Percentiles rank a stretch among this genome's conserved stretches.
Conservation (phyloP, 768 basidiomycete genomes). For the Boletus rubescentipes region DNA sequence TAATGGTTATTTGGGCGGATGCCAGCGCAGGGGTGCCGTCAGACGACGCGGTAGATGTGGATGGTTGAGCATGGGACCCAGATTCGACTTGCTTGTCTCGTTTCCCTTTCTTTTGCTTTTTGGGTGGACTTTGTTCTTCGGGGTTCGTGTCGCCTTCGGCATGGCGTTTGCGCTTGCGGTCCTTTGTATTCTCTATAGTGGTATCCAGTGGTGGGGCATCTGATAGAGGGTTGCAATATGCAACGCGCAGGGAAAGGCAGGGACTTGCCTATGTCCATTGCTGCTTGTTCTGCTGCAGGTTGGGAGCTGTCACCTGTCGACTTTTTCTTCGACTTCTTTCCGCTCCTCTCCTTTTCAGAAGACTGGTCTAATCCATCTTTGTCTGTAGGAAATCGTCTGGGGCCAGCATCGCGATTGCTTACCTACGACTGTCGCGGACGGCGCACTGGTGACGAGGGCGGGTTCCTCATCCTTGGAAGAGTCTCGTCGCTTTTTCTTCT, state of each 20-base stretch:
- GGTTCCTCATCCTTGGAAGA: slow-evolving; percentile 1
- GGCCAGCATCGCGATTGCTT: background rate
- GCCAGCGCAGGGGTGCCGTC: slow-evolving; percentile 18
- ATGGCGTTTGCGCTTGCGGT: slow-evolving; percentile 27
- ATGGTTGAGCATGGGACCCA: background rate
- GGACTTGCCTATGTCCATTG: slow-evolving; percentile 1
- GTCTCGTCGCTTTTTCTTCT: slow-evolving; percentile 38
- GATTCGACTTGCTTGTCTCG: slow-evolving; percentile 8
- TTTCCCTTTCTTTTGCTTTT: slow-evolving; percentile 31
- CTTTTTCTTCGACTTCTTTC: slow-evolving; percentile 17
- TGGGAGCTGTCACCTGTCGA: background rate
- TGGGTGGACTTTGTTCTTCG: slow-evolving; percentile 12
- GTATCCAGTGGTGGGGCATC: slow-evolving; percentile 3
- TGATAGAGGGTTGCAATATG: background rate
- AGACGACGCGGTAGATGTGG: background rate
- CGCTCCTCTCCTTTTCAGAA: background rate
- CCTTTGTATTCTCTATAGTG: slow-evolving; percentile 15
- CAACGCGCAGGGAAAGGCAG: too few species aligned
- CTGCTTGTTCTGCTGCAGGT: background rate
- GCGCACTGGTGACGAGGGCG: background rate
- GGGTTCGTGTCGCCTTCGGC: background rate
- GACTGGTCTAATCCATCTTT: slow-evolving; percentile 3
- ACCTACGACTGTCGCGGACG: background rate
- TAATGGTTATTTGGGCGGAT: slow-evolving; percentile 15
- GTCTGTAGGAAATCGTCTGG: background rate